Evolutionary conservation across 2,329 filamentous ascomycete species (phyloP).

Genomic region (Cladosporium oxysporum): DNA sequence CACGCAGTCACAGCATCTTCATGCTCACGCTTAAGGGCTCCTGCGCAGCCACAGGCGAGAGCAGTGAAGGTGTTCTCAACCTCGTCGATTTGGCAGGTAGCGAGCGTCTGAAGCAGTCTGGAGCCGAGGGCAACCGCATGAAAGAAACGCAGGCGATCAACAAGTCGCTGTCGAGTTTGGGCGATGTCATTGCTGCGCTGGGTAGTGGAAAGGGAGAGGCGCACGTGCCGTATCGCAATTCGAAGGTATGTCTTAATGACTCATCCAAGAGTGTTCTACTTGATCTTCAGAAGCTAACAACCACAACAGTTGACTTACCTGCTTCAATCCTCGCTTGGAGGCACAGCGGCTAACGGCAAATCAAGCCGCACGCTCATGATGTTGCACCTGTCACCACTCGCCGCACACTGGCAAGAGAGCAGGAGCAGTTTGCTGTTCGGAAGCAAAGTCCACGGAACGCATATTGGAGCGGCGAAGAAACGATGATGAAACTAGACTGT

Average conservation of each 20-base stretch:
- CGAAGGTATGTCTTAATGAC: slow-evolving; percentile 63
- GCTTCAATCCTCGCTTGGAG: slow-evolving; percentile 89
- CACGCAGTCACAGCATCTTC: slow-evolving; percentile 93
- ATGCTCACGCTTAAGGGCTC: slow-evolving; percentile 71
- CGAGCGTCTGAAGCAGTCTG: slow-evolving; percentile 83
- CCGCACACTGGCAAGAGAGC: slow-evolving; percentile 88
- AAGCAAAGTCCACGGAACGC: slow-evolving; percentile 87
- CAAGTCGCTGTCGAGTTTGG: slow-evolving; percentile 85
- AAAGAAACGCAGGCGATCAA: slow-evolving; percentile 98
- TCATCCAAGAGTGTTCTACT: neutral
- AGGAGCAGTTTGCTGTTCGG: slow-evolving; percentile 94
- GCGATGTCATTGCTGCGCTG: slow-evolving; percentile 93
- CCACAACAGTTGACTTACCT: slow-evolving; percentile 76
- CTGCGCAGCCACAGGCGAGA: slow-evolving; percentile 76
- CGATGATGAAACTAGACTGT: slow-evolving; percentile 16
- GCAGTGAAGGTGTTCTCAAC: slow-evolving; percentile 90
- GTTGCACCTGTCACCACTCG: slow-evolving; percentile 92
- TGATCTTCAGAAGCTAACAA: neutral
- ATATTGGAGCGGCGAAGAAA: slow-evolving; percentile 81
- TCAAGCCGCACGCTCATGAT: slow-evolving; percentile 95
- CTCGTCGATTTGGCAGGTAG: slow-evolving; percentile 93
- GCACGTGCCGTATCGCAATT: slow-evolving; percentile 93
- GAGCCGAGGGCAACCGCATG: slow-evolving; percentile 81
- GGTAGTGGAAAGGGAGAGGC: slow-evolving; percentile 68
- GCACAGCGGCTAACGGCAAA: slow-evolving; percentile 59